Base-by-base conservation (phyloP, 2,329 filamentous ascomycete species). In the Aureobasidium sp. region DNA sequence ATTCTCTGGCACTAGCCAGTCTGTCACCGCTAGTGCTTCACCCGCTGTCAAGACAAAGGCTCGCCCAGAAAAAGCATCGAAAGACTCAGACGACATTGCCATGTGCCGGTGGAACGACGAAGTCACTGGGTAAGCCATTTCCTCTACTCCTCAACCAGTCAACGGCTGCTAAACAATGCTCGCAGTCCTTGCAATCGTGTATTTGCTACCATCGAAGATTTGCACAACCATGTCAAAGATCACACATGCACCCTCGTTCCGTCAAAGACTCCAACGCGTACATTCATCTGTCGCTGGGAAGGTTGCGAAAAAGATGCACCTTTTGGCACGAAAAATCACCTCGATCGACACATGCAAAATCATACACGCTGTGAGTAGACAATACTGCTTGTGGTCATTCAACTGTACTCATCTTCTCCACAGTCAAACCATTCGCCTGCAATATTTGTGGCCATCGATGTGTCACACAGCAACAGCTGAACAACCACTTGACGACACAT, bases 401-500 rank as follows among this genome's bases (percentile, higher is more conserved):
- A 1, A 4, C 10, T 7, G 8, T 39, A 12, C 45, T 38, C 25
- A 34, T 21, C 11, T 11, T 12, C 5, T 12, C 6, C 29, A 5
- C 10, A 52, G 48, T 71, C 70, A 64, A 74, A 47, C 64, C 64
- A 5, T 62, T 65, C 45, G 58, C 80, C 6, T 80, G 78, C 53
- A 69, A 72, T 30, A 48, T 47, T 10, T 54, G 51, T n/a, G 51
- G 41, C 14, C 51, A 54, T 27, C 41, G 71, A 3, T 81, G 86
- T 61, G 85, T 83, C 0, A 83, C 83, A 2, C 79, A 82, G 59
- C 83, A 86, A 64, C 80, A 84, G 1, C 73, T 86, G 6, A 78
- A 80, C 37, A 83, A 86, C 63, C 84, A 88, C 60, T 74, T 79
- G 63, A 77, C 82, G 16, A 84, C 79, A 2, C 84, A 88, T 61